A percentile compares a stretch with the other conserved stretches of the same genome.
phyloP scores from a whole-genome alignment of 768 basidiomycete genomes.

The Xerocomus spinulosus region DNA sequence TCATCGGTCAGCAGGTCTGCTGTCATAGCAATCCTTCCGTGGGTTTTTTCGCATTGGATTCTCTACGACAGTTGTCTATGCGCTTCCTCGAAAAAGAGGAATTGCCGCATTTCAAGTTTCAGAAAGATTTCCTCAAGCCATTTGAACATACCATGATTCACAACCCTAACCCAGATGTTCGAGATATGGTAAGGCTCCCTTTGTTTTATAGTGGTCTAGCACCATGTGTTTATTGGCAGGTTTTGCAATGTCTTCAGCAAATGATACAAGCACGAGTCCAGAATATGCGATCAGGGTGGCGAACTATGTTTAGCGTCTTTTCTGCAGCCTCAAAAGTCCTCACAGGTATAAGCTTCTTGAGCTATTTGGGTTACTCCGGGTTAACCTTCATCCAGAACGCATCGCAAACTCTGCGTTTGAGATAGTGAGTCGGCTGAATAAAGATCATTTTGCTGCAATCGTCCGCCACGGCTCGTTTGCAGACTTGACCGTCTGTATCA shows the following conservation, averaged over 20 bases:
- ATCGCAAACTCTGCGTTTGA: conserved; percentile 94
- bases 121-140: conserved; percentile 97
- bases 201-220: not conserved
- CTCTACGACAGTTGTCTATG: conserved; percentile 95
- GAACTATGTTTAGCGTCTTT: conserved; percentile 99
- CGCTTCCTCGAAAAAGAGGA: conserved; percentile 99
- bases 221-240: conserved; percentile 41
- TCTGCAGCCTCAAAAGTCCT: conserved; percentile 91
- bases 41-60: conserved; percentile 94
- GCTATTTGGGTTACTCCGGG: not conserved
- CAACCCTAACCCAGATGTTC: conserved; percentile 91
- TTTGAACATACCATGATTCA: conserved; percentile 98
- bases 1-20: conserved; percentile 64
- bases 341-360: conserved; percentile 52
- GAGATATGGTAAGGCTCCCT: conserved; percentile 76
- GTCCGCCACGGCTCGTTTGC: conserved; percentile 93
- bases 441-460: conserved; percentile 85
- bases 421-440: conserved; percentile 87
- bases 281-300: conserved; percentile 97
- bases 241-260: conserved; percentile 95
- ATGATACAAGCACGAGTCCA: conserved; percentile 95
- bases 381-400: conserved; percentile 52
- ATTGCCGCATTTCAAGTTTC: conserved; percentile 96
- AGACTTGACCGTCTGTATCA: conserved; percentile 94
- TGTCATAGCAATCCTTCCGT: conserved; percentile 98